These are phyloP conservation scores for Leccinum ochraceum DNA, from an alignment of 768 basidiomycete species.

Conservation along the genomic window DNA sequence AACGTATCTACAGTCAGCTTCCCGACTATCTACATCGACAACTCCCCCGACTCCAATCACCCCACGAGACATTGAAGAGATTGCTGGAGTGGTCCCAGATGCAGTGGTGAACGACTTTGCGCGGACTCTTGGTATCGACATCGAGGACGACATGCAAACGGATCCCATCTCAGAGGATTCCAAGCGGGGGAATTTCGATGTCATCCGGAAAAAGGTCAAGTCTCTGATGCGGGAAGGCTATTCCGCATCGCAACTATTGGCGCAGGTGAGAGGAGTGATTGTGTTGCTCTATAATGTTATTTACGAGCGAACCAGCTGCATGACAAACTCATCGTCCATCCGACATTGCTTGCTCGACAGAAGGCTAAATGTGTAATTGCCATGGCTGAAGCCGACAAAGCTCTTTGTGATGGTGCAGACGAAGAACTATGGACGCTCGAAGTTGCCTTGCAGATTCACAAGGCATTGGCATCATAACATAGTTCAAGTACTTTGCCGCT, in stretches of 20 bases:
- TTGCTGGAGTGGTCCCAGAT: conserved; percentile 92
- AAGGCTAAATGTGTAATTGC: conserved; percentile 81
- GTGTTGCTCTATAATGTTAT: conserved; percentile 6
- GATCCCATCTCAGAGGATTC: conserved; percentile 32
- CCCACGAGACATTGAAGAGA: conserved; percentile 85
- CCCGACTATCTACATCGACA: conserved; percentile 78
- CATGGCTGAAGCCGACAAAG: conserved; percentile 96
- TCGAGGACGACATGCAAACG: conserved; percentile 54
- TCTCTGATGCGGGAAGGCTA: conserved; percentile 85
- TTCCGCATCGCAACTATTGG: conserved; percentile 85
- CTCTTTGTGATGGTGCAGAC: conserved; percentile 92
- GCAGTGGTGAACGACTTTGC: conserved; percentile 69
- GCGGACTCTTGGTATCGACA: conserved; percentile 69
- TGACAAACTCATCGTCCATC: conserved; percentile 84
- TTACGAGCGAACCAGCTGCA: conserved; percentile 62
- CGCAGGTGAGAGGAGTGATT: conserved; percentile 60
- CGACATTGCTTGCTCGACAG: conserved; percentile 73
- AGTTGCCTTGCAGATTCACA: conserved; percentile 77
- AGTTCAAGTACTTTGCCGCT: not conserved
- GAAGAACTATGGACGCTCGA: conserved; percentile 96
- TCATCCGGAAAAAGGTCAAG: conserved; percentile 71
- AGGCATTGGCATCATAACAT: conserved; percentile 43
- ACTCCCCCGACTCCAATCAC: conserved; percentile 74
- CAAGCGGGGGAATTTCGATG: conserved; percentile 49
- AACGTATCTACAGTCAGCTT: conserved; percentile 95